phyloP scores from a whole-genome alignment of 2,329 filamentous ascomycete species.

The Davidsoniella neocaledoniae region DNA sequence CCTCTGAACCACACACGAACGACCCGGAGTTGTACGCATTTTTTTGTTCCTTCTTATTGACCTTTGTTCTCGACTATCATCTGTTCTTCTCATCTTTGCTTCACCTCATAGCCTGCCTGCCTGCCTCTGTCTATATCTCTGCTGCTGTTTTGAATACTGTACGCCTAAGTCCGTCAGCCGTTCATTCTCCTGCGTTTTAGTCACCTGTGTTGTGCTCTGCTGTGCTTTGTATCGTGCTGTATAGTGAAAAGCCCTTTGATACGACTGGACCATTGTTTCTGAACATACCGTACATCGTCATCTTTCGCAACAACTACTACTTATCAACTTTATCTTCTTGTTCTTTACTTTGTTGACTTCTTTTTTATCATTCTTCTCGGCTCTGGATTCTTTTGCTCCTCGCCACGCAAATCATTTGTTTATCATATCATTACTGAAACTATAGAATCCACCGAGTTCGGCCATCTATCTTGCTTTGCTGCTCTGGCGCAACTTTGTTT shows the following conservation, averaged over 20 bases:
- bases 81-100: too few relatives aligned
- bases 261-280: constrained; percentile 11
- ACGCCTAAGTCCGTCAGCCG: too few relatives aligned
- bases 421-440: too few relatives aligned
- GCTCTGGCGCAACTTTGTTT: too few relatives aligned
- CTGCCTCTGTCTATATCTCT: constrained; percentile 13
- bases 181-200: too few relatives aligned
- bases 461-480: too few relatives aligned
- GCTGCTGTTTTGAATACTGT: constrained; percentile 9
- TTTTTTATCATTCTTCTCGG: constrained; percentile 4
- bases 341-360: constrained; percentile 16
- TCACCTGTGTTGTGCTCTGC: background rate
- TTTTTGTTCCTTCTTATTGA: constrained; percentile 6
- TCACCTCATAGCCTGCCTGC: constrained; percentile 1
- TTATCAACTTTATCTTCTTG: constrained; percentile 14
- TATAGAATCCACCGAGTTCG: too few relatives aligned
- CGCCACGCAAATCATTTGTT: too few relatives aligned
- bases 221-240: too few relatives aligned
- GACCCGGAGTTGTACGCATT: constrained; percentile 16
- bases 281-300: constrained; percentile 13
- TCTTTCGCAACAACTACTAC: constrained; percentile 8
- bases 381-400: background rate
- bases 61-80: background rate
- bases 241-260: background rate
- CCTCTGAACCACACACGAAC: constrained; percentile 22